These are phyloP conservation scores for Oidiodendron maius DNA, from an alignment of 495 filamentous ascomycete species.

Conservation along the genomic window DNA sequence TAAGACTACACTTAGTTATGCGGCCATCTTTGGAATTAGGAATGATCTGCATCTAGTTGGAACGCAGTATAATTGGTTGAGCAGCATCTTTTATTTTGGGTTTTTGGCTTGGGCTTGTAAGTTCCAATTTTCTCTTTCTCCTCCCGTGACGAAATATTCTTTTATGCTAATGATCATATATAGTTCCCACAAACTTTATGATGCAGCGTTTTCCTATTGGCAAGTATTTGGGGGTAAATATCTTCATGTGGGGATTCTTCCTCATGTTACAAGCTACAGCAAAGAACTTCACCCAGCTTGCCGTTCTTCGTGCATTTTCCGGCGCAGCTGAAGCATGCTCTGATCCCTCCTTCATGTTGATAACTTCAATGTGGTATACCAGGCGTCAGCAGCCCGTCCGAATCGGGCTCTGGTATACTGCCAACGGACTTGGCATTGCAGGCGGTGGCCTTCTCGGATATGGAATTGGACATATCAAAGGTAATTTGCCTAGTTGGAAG, in stretches of 20 bases:
- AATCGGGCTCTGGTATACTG: conserved; percentile 8
- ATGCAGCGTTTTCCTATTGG: conserved; percentile 52
- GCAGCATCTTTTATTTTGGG: conserved; percentile 58
- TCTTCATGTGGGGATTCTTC: conserved; percentile 48
- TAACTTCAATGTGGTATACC: conserved; percentile 1
- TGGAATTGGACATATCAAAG: conserved; percentile 1
- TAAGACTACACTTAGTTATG: conserved; percentile 16
- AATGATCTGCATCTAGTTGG: conserved; percentile 42
- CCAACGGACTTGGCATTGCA: background rate
- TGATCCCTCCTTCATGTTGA: conserved; percentile 1
- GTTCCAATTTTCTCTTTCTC: too few relatives aligned
- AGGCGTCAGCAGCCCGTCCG: background rate
- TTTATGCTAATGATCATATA: too few relatives aligned
- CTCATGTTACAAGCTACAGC: conserved; percentile 20
- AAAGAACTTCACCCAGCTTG: background rate
- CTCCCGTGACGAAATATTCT: too few relatives aligned
- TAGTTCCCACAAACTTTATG: conserved; percentile 45
- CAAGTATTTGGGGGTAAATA: conserved; percentile 52
- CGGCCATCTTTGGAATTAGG: conserved; percentile 47
- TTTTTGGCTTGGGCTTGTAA: conserved; percentile 46
- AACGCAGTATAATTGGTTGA: conserved; percentile 53
- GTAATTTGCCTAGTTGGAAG: conserved; percentile 9
- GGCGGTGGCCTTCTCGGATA: background rate
- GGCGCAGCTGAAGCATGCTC: background rate
- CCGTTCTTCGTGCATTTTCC: background rate